Evolutionary conservation across 495 filamentous ascomycete genomes (phyloP), one percentile per base, ranked within the genome.

Genomic region (Aspergillus biplanus): DNA sequence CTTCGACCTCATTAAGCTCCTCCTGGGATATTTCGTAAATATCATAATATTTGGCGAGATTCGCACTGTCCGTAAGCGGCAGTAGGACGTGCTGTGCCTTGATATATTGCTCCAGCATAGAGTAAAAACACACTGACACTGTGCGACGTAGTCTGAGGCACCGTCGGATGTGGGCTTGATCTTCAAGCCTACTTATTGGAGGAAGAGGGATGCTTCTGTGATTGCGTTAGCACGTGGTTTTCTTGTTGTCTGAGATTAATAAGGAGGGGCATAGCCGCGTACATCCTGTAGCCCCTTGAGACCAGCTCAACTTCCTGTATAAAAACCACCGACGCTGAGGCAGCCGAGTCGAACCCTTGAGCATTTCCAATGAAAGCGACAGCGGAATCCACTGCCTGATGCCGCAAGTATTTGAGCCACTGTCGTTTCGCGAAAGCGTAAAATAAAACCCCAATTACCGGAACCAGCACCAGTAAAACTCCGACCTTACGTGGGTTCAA

Each of bases 261-360:
- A 59, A 12, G 13, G 8, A 50, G 13, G n/a, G 18, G n/a, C 12
- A 18, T 49, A 66, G 62, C 46, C 18, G 48, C 87, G 79, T 77
- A 94, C 92, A 99, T 86, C 73, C 91, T 85, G 73, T 98, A 99
- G 54, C 95, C 95, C 67, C 94, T 86, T 44, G 94, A 94, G 12
- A 98, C 94, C 54, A 98, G 82, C 75, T 98, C 95, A 18, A 98
- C 94, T 73, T 99, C 95, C 77, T 98, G 94, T 62, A 99, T 90
- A 56, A 97, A 85, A 35, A 89, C 89, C 35, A 99, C 80, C 3
- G 92, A 90, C 32, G 92, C 87, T 56, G 89, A 89, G 37, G 86
- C 89, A 34, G 90, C 88, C 34, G 88, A 85, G 73, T 98, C 93
- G 64, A 96, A 92, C 27, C 90, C 87, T 65, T 95, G 93, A 44